Evolutionary conservation across 2,329 filamentous ascomycete species (phyloP).

Genomic region (Bimuria novae-zelandiae): DNA sequence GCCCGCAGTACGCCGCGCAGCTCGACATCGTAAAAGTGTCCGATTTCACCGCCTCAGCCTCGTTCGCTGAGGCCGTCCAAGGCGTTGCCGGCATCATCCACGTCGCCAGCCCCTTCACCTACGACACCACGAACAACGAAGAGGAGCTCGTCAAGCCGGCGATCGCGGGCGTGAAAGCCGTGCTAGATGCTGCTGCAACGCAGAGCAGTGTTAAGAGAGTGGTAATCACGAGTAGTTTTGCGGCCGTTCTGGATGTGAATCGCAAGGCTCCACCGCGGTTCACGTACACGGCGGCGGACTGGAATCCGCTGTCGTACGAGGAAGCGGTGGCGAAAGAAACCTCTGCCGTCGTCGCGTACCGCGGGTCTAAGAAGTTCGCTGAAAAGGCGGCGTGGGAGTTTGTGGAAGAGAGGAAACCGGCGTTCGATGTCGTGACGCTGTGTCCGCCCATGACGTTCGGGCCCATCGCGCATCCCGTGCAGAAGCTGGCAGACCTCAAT

Average conservation of each 20-base stretch:
- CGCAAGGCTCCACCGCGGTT: slow-evolving; percentile 15
- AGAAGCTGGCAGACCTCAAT: slow-evolving; percentile 24
- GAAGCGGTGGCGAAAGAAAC: slow-evolving; percentile 22
- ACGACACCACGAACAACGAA: slow-evolving; percentile 51
- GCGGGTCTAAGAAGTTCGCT: slow-evolving; percentile 30
- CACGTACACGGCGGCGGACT: slow-evolving; percentile 29
- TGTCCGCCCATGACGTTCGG: slow-evolving; percentile 36
- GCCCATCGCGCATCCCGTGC: slow-evolving; percentile 21
- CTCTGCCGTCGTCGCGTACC: slow-evolving; percentile 24
- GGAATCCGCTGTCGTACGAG: slow-evolving; percentile 32
- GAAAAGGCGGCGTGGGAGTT: slow-evolving; percentile 33
- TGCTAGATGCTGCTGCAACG: slow-evolving; percentile 41
- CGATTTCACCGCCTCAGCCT: slow-evolving; percentile 49
- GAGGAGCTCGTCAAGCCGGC: slow-evolving; percentile 53
- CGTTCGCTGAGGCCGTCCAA: slow-evolving; percentile 46
- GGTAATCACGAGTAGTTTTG: slow-evolving; percentile 25
- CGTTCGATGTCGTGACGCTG: slow-evolving; percentile 28
- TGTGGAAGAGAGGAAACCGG: slow-evolving; percentile 22
- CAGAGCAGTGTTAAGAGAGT: slow-evolving; percentile 22
- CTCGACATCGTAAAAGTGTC: slow-evolving; percentile 51
- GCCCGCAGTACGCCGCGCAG: slow-evolving; percentile 40
- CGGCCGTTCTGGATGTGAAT: slow-evolving; percentile 15
- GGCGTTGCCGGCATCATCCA: slow-evolving; percentile 53
- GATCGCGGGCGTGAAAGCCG: slow-evolving; percentile 52
- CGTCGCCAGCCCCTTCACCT: slow-evolving; percentile 53